Base-by-base conservation (phyloP, 805 yeast genomes). In the Danielia reshetovae region DNA sequence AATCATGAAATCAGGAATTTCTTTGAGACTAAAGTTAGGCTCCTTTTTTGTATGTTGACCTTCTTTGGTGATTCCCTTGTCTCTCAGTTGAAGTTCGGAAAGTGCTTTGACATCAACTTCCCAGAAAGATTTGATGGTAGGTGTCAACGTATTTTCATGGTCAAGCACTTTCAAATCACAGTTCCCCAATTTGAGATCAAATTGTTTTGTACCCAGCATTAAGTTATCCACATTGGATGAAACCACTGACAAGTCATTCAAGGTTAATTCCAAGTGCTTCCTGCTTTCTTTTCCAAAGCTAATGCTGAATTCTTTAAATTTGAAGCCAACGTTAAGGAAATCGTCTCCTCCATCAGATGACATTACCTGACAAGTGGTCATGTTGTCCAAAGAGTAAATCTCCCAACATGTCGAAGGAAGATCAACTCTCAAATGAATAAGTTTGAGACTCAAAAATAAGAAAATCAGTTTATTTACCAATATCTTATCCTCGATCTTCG, bases 81-180 rank as follows among this genome's bases (percentile, higher is more conserved):
- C 22, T 19, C 9, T 9, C 9, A 7, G 7, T 9, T 19, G 22
- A 7, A 9, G 7, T 7, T 19, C 22, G 9, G 22, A 19, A 19
- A 19, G 22, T 7, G n/a, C 24, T 18, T n/a, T 24, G 24, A 22
- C 14, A 15, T 32, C 36, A 4, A 28, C 18, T 4, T 27, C 13
- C 12, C 27, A 7, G 18, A 25, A 29, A 7, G 18, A 25, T 6
- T 19, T 14, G 10, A 38, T 27, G 6, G 30, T 30, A 2, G 18
- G 4, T 3, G 9, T 13, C 11, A 42, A 37, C 10, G 35, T 24
- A 4, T 29, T 30, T 11, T 24, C 33, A n/a, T 30, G 22, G 13
- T 42, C 40, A 11, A 37, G 28, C 1, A 44, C 7, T n/a, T 36
- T 32, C 16, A 42, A 9, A 5, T 39, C 44, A 9, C 36, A 2